Evolutionary conservation across 371 early-diverging fungal species (phyloP), one percentile per base, ranked within the genome.

Genomic region (Lichtheimia ornata): DNA sequence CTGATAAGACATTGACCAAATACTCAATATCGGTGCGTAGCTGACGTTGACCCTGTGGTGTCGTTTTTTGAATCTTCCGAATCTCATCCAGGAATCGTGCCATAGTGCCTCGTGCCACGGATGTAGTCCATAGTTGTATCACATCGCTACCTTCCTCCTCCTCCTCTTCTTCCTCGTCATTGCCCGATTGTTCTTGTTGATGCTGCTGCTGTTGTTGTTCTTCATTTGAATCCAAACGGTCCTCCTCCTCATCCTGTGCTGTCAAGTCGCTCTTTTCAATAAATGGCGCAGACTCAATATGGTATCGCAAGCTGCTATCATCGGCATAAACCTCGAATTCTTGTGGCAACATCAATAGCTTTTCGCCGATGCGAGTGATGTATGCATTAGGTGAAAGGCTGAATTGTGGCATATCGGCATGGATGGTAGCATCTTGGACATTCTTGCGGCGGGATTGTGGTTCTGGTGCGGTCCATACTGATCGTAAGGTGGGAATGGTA

Each of bases 331-430:
- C 76, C 43, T 89, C 91, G 57, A 92, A 81, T 27, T 87, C 84
- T 61, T 87, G 87, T 6, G 92, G 91, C 12, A 92, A 66, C 56
- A 82, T 83, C 30, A 87, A 66, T 3, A 92, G 64, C 57, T 85
- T 83, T 59, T 89, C 88, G n/a, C 91, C 85, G 18, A 90, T 67
- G 42, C 83, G 77, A 5, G 88, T 87, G 41, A 90, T 86, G 62
- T 89, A 89, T 12, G 82, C 79, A 28, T 69, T 77, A 3, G 91
- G 92, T 20, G 81, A 80, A 27, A 85, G 57, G 62, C 84, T 81
- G 75, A 88, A 86, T 53, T 76, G 72, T 6, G 85, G 85, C 27
- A 85, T 72, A 35, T 83, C 74, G 17, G 71, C 43, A 44, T 68
- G 67, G 22, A 64, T 62, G 9, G 35, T 59, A 6, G 60, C 47